phyloP scores from a whole-genome alignment of 1,284 basidiomycete genomes.

The Papiliotrema fonsecae region DNA sequence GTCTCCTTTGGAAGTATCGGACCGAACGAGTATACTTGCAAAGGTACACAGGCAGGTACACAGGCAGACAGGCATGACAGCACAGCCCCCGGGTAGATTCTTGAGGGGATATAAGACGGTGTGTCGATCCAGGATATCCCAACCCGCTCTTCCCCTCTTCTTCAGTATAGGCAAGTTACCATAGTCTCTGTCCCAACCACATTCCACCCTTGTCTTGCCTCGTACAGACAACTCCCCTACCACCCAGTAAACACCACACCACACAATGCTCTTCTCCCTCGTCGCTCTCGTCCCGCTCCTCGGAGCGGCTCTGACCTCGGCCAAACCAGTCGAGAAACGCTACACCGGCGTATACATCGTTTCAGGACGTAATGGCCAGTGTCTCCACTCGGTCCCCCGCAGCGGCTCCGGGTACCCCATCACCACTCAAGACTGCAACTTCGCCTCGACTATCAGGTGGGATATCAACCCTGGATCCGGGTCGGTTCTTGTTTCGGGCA shows the following conservation, averaged over 20 bases:
- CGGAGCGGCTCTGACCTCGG: slow-evolving; percentile 4
- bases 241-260: too few relatives aligned
- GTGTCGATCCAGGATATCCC: too few relatives aligned
- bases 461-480: slow-evolving; percentile 19
- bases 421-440: slow-evolving; percentile 4
- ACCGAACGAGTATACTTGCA: too few relatives aligned
- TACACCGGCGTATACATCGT: slow-evolving; percentile 13
- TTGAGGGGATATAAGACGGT: too few relatives aligned
- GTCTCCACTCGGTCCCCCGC: slow-evolving; percentile 2
- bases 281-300: slow-evolving; percentile 14
- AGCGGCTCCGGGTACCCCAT: slow-evolving; percentile 1
- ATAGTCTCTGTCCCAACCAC: not conserved
- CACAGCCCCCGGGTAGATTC: too few relatives aligned
- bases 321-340: slow-evolving; percentile 13
- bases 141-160: too few relatives aligned
- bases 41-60: too few relatives aligned
- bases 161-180: not conserved
- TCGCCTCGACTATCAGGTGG: slow-evolving; percentile 6
- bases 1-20: too few relatives aligned
- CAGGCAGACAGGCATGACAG: too few relatives aligned
- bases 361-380: slow-evolving; percentile 10
- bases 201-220: too few relatives aligned
- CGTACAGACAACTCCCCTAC: too few relatives aligned
- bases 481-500: slow-evolving; percentile 7
- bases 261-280: slow-evolving; percentile 4